Conservation (phyloP, 2,329 filamentous ascomycete species). For the Fusarium sp. region DNA sequence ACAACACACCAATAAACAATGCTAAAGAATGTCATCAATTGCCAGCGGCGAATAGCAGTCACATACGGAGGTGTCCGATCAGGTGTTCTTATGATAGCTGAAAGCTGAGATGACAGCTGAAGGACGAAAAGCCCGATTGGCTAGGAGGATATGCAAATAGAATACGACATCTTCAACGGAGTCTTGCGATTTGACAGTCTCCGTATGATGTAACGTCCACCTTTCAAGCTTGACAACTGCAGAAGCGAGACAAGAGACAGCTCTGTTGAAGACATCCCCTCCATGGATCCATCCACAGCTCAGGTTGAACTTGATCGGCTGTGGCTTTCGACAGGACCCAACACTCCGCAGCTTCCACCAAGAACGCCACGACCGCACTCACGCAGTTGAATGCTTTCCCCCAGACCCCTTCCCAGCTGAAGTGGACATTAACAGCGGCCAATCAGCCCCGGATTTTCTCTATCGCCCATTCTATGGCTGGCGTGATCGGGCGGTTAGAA, state of each 20-base stretch:
- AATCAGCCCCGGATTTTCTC: conserved; percentile 3
- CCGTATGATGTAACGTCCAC: neutral
- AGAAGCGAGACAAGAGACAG: neutral
- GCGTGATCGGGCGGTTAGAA: conserved; percentile 3
- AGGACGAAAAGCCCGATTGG: neutral
- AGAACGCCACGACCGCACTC: conserved; percentile 2
- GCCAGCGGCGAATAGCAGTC: neutral
- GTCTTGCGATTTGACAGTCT: neutral
- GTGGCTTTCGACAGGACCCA: neutral
- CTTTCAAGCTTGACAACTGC: neutral
- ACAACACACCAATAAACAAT: neutral
- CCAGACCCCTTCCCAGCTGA: conserved; percentile 21
- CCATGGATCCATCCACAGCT: neutral
- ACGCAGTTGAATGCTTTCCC: neutral
- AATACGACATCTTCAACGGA: neutral
- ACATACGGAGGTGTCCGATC: neutral
- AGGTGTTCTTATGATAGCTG: neutral
- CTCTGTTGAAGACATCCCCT: neutral
- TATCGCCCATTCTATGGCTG: neutral
- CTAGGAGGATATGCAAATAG: neutral
- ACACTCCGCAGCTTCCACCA: conserved; percentile 1
- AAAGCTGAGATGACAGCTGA: neutral
- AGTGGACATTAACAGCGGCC: neutral
- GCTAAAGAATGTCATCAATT: neutral
- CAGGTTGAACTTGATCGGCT: neutral